Evolutionary conservation across 169 alveolate species (phyloP), one percentile per base, ranked within the genome.

Genomic region (Eimeria acervulina): DNA sequence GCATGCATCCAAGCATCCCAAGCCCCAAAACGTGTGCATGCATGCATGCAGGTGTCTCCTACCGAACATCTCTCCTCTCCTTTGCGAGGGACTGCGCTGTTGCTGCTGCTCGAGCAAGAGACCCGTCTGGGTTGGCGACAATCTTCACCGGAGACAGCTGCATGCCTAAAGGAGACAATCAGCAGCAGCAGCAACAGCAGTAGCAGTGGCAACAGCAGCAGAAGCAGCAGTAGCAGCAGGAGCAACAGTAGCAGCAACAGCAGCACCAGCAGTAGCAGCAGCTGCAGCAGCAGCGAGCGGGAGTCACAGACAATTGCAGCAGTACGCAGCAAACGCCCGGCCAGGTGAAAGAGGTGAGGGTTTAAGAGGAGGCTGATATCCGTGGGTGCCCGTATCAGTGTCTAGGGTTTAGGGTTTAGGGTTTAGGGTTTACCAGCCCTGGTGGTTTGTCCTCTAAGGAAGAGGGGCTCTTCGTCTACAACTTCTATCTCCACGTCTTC

Each of bases 361-460:
- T 51, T 17, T 51, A 17, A 51, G 15, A 17, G 21, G 59, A 12
- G n/a, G n/a, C n/a, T n/a, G n/a, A n/a, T n/a, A n/a, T n/a, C n/a
- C n/a, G n/a, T n/a, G n/a, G n/a, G n/a, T 47, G 19, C 12, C 55
- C 55, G 12, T 7, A 47, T 12, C 12, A 47, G 55, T 5, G 55
- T 47, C 12, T 47, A 47, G 55, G 68, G 74, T 63, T n/a, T 63
- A 63, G 74, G 74, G 66, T 55, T n/a, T 63, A 63, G 74, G 74
- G 74, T 63, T 26, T 63, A 63, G 74, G 74, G 74, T 63, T 63
- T 63, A 63, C 97, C 97, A 2, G 97, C 88, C n/a, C 96, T 81
- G 15, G 99, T 98, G 7, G 99, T 99, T 95, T 99, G 99, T 10
- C 99, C 99, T 74, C 99, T 98, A 26, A 99, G 98, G 97, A 99